These are phyloP conservation scores for Cercospora sp. DNA, from an alignment of 2,329 filamentous ascomycete genomes.

Conservation along the genomic window DNA sequence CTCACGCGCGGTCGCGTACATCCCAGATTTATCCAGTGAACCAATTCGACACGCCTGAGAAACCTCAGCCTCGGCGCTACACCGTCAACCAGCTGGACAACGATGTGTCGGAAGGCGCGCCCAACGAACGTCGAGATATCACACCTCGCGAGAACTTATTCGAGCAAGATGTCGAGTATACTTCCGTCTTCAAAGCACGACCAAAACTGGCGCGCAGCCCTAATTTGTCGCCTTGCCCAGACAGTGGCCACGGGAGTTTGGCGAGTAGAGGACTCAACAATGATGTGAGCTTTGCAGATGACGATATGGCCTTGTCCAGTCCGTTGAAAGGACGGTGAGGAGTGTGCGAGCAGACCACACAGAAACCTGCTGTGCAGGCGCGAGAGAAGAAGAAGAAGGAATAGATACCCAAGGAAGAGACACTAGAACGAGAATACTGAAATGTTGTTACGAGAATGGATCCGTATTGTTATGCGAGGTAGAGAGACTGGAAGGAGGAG, in stretches of 20 bases:
- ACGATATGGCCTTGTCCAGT: conserved; percentile 13
- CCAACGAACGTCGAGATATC: conserved; percentile 37
- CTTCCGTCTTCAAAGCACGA: conserved; percentile 79
- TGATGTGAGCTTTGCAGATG: conserved; percentile 11
- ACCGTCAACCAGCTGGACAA: conserved; percentile 18
- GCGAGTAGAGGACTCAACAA: conserved; percentile 1
- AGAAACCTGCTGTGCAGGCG: not conserved
- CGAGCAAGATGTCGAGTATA: conserved; percentile 69
- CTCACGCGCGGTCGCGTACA: conserved; percentile 38
- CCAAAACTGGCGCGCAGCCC: conserved; percentile 80
- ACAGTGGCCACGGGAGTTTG: conserved; percentile 13
- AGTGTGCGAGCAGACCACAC: not conserved
- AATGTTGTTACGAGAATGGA: not conserved
- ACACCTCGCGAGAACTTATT: conserved; percentile 70
- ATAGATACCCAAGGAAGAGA: not conserved
- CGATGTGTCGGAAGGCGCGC: not conserved
- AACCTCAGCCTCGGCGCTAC: conserved; percentile 25
- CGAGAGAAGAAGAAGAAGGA: not conserved
- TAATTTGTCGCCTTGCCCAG: conserved; percentile 18
- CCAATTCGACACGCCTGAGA: conserved; percentile 57
- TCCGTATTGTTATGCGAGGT: not conserved
- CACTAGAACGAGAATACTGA: conserved; percentile 4
- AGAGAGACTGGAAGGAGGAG: not conserved
- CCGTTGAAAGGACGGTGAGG: conserved; percentile 14
- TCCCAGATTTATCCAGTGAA: conserved; percentile 52